Percentiles rank a stretch among this genome's conserved stretches.
Evolutionary conservation across 371 early-diverging fungal species (phyloP).

Genomic region (Apophysomyces elegans): DNA sequence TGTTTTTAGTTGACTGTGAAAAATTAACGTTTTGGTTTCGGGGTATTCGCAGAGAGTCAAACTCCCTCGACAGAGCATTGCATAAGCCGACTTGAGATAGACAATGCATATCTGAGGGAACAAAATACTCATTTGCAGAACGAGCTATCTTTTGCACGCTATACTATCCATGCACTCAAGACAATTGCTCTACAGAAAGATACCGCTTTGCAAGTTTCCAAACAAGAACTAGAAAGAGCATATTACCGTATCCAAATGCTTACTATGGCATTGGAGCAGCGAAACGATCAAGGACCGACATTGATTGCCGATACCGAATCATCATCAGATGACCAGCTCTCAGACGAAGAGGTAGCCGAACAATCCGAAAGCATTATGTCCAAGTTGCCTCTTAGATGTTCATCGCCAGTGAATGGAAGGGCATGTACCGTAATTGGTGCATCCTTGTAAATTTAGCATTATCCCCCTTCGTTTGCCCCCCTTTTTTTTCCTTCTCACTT

Average conservation of each 20-base stretch:
- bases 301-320: background rate
- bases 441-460: constrained; percentile 4
- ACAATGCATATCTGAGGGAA: constrained; percentile 43
- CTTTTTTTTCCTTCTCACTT: background rate
- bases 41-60: background rate
- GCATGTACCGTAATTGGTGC: constrained; percentile 7
- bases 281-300: background rate
- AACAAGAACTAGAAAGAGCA: constrained; percentile 54
- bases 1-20: no score
- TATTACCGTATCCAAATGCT: constrained; percentile 40
- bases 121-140: constrained; percentile 44
- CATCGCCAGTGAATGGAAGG: background rate
- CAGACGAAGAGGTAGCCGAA: background rate
- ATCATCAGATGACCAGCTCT: background rate
- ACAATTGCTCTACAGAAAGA: constrained; percentile 45
- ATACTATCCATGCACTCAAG: constrained; percentile 47
- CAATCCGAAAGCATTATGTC: background rate
- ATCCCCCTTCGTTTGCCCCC: background rate
- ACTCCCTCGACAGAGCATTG: background rate
- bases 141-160: constrained; percentile 46
- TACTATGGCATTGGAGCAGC: constrained; percentile 21
- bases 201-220: constrained; percentile 36
- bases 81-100: constrained; percentile 40
- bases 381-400: background rate
- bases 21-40: background rate